Evolutionary conservation across 495 filamentous ascomycete genomes (phyloP).

Genomic region (Hyaloscypha bicolor): DNA sequence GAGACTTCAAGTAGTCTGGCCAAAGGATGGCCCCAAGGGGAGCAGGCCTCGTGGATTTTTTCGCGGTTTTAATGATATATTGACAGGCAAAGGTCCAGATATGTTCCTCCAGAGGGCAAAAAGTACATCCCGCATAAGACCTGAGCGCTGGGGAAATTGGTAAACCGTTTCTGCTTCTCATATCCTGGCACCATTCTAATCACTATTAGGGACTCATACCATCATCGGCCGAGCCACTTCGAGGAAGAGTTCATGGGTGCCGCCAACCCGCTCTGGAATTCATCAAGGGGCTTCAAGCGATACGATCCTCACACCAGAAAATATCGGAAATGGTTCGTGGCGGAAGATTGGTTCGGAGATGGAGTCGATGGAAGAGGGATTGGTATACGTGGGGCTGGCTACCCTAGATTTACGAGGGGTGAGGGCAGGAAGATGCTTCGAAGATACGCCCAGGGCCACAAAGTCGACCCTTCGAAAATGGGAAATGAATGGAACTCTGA

Average conservation of each 20-base stretch:
- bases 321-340: constrained; percentile 23
- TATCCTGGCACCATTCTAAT: neutral
- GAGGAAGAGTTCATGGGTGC: neutral
- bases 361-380: constrained; percentile 5
- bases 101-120: constrained; percentile 39
- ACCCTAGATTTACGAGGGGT: constrained; percentile 19
- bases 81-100: constrained; percentile 46
- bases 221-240: neutral
- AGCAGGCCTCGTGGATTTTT: constrained; percentile 33
- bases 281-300: constrained; percentile 18
- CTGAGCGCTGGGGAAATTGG: constrained; percentile 32
- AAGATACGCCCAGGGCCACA: neutral
- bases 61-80: constrained; percentile 42
- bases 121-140: constrained; percentile 19
- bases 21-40: constrained; percentile 31
- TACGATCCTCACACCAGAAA: constrained; percentile 28
- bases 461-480: constrained; percentile 16
- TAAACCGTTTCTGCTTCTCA: constrained; percentile 5
- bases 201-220: constrained; percentile 29
- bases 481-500: constrained; percentile 21
- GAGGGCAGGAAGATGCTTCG: constrained; percentile 11
- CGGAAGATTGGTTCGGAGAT: constrained; percentile 16
- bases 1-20: constrained; percentile 36
- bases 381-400: neutral
- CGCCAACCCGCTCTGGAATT: neutral